Conservation (phyloP, 2,329 filamentous ascomycete species). For the Stemphylium vesicarium region DNA sequence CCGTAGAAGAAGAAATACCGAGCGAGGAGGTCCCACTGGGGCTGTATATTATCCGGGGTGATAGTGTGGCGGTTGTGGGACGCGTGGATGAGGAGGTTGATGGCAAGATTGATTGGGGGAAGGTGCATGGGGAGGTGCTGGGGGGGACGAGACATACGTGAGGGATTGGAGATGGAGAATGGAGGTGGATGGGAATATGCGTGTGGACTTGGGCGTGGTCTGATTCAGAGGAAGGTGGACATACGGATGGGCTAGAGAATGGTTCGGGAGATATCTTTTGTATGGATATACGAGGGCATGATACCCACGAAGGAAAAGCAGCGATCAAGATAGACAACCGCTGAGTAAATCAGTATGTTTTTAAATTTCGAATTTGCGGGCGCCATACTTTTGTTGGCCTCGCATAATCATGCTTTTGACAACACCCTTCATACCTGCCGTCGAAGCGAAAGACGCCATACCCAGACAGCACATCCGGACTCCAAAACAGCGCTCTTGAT, state of each 20-base stretch:
- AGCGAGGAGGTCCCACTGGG: constrained; percentile 83
- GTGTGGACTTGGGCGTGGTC: background rate
- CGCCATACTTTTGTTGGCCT: constrained; percentile 16
- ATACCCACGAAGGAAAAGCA: constrained; percentile 24
- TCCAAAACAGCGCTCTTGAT: background rate
- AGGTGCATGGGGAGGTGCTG: constrained; percentile 84
- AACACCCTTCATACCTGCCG: too few relatives aligned
- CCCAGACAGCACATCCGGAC: too few relatives aligned
- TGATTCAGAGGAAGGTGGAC: too few relatives aligned
- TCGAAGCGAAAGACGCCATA: too few relatives aligned
- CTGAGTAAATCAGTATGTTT: constrained; percentile 27
- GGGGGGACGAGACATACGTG: constrained; percentile 78
- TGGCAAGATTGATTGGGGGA: constrained; percentile 87
- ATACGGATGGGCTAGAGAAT: background rate
- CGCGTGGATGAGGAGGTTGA: constrained; percentile 90
- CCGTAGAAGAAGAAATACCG: constrained; percentile 79
- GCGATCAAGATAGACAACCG: constrained; percentile 5
- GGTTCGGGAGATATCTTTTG: background rate
- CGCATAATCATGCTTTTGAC: constrained; percentile 4
- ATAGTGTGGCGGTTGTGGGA: constrained; percentile 91
- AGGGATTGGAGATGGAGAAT: background rate
- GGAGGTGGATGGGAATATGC: background rate
- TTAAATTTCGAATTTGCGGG: background rate
- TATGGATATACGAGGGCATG: constrained; percentile 12
- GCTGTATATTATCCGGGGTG: constrained; percentile 88